Evolutionary conservation across 768 basidiomycete genomes (phyloP), one percentile per base, ranked within the genome.

Genomic region (Tubosaeta brunneosetosa): DNA sequence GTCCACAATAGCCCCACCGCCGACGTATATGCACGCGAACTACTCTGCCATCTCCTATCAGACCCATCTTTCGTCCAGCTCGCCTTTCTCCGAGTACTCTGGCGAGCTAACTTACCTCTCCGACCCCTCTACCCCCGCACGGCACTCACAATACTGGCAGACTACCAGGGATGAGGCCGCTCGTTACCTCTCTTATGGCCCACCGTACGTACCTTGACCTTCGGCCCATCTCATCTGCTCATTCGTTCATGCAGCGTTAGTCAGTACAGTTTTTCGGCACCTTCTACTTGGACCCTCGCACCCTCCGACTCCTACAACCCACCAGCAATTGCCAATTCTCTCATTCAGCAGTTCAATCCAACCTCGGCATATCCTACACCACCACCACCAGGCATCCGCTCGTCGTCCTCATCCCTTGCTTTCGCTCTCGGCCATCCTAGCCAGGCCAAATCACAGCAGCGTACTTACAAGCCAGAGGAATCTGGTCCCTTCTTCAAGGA

Each of bases 321-420:
- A 1, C 76, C 71, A 9, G 66, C 80, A 0, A 81, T 88, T 60
- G 80, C 86, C 0, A 82, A 82, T 51, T 80, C 85, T 3, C 61
- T 91, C 22, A 76, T 88, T 49, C 85, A 85, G 51, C 79, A 80
- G 13, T 77, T 80, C 31, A 67, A 75, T 4, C 83, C 86, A n/a
- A 75, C 75, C 16, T 73, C 76, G 4, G 77, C 81, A 2, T 90
- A 90, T 69, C 87, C 86, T 3, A 87, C 87, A 2, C 85, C 84
- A 22, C 84, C 86, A 1, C 75, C 77, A 16, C 84, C 85, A 1
- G 77, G 77, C 12, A 81, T 86, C 37, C 78, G 72, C 34, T 73
- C 77, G n/a, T 80, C 78, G 1, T 86, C 87, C 1, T 90, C 88
- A 14, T 90, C 88, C 12, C 79, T 89, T 51, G 88, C 88, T 5